Base-by-base conservation (phyloP, 176 grass and related monocot genomes). In the Rhynchospora pubera region DNA sequence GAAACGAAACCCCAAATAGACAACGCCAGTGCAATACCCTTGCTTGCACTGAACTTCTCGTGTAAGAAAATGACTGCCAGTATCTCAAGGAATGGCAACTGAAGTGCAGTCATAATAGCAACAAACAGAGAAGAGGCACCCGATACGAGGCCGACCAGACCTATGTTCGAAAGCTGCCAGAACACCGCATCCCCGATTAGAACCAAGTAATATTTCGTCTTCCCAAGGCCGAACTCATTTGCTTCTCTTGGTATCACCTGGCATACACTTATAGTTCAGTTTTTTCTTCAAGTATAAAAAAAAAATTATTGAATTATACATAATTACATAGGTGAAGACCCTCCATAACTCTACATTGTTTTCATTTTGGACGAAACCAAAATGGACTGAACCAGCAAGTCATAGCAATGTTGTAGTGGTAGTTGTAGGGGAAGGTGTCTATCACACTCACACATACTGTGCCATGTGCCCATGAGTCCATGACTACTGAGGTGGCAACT, bases 1-100 rank as follows among this genome's bases (percentile, higher is more conserved):
- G 91, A 97, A 13, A 59, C 73, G 42, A 97, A 93, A 3, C 94
- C 94, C 94, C 91, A 91, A 13, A 97, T 81, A 0, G 86, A 85
- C 56, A 97, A 86, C 78, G 85, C 59, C 2, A 93, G 91, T 0
- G 89, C 85, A 24, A 93, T 50, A 66, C 69, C 91, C 68, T 97
- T 97, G 0, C 65, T 47, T 15, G 86, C 89, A 34, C 85, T 85
- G 52, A 97, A 97, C 44, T 97, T 97, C 86, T 97, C 91, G 0
- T 81, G 84, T 45, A 97, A 88, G 82, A 97, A 93, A 65, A 93
- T 44, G 79, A 91, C 86, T 0, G 89, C 73, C 24, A 93, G 73
- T 28, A 93, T 12, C 79, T 97, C 82, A 2, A 89, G 84, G 6
- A 97, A 55, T 0, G 89, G 94, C 21, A 97, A 58, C 14, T 91